Base-by-base conservation (phyloP, 257 asterid genomes). In the Solanum pinnatisectum region DNA sequence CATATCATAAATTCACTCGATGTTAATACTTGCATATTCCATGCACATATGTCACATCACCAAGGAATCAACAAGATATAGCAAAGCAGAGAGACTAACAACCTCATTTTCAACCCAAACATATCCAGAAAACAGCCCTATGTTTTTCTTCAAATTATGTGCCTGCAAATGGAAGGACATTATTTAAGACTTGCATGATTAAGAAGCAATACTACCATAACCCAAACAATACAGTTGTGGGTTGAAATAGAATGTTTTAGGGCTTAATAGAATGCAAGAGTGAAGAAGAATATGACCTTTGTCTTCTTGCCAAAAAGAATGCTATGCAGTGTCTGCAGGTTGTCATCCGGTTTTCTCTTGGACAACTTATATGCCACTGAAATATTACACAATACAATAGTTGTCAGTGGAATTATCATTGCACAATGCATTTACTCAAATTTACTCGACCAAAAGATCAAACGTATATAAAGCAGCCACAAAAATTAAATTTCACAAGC, bases 81-180 rank as follows among this genome's bases (percentile, higher is more conserved):
- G 44, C 67, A 37, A 73, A 59, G 67, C 68, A 82, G 59, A 82
- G 40, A 32, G 40, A 32, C 44, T 73, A n/a, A 76, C 22, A 87
- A 96, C 99, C 98, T 96, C 98, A 91, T 93, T 92, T 91, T 95
- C 96, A 88, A 73, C 90, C 99, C 99, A 96, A 52, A 92, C 94
- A 92, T 92, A 95, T 87, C 99, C 99, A 90, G 98, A 96, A 93
- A 96, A 96, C 94, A 91, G 94, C 89, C 99, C 98, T 25, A 96
- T 87, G 87, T 96, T 94, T 94, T 90, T 94, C 95, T 96, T 96
- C 94, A 96, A 70, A 36, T 77, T 86, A 27, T 93, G 94, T 86
- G 89, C 94, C 99, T 96, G 96, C 85, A 90, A 73, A 89, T 88
- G 84, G 49, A 68, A 86, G 78, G 65, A 49, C 42, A 12, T 12